phyloP scores from a whole-genome alignment of 371 early-diverging fungal species.

The Mucor irregularis region DNA sequence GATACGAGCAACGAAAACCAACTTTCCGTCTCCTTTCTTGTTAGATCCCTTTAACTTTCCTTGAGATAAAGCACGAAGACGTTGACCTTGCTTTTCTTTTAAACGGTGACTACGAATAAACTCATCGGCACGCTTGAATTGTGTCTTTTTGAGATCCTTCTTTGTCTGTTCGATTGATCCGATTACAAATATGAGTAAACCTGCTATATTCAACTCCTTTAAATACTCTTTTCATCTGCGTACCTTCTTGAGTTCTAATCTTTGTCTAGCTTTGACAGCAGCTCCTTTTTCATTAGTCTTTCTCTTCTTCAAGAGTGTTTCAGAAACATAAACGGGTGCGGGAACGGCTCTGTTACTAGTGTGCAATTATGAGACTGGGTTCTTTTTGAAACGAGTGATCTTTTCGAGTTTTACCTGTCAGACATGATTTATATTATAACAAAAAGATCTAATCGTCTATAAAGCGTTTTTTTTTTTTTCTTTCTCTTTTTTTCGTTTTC shows the following conservation, averaged over 20 bases:
- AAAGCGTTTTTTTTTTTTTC: neutral
- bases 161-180: slow-evolving; percentile 17
- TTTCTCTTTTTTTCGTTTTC: slow-evolving; percentile 1
- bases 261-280: slow-evolving; percentile 71
- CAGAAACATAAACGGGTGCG: slow-evolving; percentile 64
- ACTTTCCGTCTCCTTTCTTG: slow-evolving; percentile 90
- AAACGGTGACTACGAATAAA: slow-evolving; percentile 90
- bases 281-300: slow-evolving; percentile 86
- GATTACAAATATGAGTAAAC: neutral
- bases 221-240: neutral
- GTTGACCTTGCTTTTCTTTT: slow-evolving; percentile 81
- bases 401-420: slow-evolving; percentile 14
- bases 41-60: slow-evolving; percentile 83
- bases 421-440: slow-evolving; percentile 5
- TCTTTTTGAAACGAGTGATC: neutral
- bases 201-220: neutral
- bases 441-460: neutral
- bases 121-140: slow-evolving; percentile 96
- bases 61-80: slow-evolving; percentile 68
- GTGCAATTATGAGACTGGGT: neutral
- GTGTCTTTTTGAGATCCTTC: slow-evolving; percentile 53
- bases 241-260: slow-evolving; percentile 63
- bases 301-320: slow-evolving; percentile 96
- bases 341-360: slow-evolving; percentile 24
- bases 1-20: slow-evolving; percentile 94